These are phyloP conservation scores for Solanum habrochaites DNA, from an alignment of 257 asterid species.

Conservation along the genomic window DNA sequence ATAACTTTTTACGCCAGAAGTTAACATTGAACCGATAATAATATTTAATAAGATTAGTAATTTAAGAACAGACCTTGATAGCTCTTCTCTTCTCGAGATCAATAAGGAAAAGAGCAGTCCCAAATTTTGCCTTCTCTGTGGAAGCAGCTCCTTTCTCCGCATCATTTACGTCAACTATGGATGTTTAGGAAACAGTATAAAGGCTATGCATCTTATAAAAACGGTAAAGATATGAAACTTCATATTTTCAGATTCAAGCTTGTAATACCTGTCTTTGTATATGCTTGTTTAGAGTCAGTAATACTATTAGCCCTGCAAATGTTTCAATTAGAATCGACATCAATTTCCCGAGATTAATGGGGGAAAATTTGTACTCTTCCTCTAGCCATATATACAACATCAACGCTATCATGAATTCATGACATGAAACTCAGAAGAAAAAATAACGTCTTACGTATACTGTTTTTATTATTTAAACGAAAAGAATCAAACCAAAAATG, in stretches of 20 bases:
- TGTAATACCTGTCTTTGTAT: not conserved
- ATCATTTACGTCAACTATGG: constrained; percentile 8
- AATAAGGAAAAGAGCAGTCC: constrained; percentile 71
- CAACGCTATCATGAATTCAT: not conserved
- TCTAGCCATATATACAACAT: not conserved
- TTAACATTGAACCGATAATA: not conserved
- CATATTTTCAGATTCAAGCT: not conserved
- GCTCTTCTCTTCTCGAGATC: constrained; percentile 73
- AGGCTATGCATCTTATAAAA: not conserved
- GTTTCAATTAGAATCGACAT: not conserved
- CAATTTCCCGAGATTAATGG: not conserved
- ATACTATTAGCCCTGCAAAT: constrained; percentile 6
- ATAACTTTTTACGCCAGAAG: not conserved
- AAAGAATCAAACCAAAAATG: not conserved
- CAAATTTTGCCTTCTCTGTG: constrained; percentile 45
- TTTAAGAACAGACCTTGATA: constrained; percentile 48
- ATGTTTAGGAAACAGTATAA: not conserved
- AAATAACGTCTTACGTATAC: not conserved
- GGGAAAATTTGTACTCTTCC: not conserved
- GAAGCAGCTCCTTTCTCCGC: constrained; percentile 40
- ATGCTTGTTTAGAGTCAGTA: not conserved
- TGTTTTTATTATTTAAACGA: not conserved
- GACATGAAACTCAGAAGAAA: not conserved
- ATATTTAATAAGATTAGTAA: not conserved
- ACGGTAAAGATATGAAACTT: not conserved